Conservation (phyloP, 768 basidiomycete genomes). For the Bullera alba region DNA sequence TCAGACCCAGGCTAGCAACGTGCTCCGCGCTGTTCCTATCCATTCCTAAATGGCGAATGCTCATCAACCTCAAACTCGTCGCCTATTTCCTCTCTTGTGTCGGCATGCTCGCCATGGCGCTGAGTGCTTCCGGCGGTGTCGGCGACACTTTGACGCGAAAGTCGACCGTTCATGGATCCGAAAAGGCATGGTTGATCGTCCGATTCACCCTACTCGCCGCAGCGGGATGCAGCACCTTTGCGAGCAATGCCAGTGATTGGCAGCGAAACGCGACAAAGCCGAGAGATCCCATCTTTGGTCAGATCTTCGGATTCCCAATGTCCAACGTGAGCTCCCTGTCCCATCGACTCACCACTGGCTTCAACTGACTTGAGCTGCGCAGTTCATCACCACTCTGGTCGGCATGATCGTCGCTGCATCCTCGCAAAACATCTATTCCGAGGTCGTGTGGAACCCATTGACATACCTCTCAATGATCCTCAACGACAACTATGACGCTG, state of each 20-base stretch:
- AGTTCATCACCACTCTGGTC: conserved; percentile 25
- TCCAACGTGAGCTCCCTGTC: conserved; percentile 17
- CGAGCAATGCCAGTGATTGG: conserved; percentile 34
- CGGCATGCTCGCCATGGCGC: conserved; percentile 24
- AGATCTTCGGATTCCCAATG: conserved; percentile 36
- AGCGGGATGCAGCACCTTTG: conserved; percentile 34
- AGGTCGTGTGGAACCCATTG: conserved; percentile 34
- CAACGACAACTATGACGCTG: conserved; percentile 30
- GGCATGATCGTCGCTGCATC: conserved; percentile 34
- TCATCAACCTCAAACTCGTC: conserved; percentile 24
- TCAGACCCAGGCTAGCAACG: conserved; percentile 5
- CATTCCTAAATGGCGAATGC: conserved; percentile 22
- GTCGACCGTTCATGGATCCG: conserved; percentile 12
- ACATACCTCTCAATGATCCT: conserved; percentile 29
- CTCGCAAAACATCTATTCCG: conserved; percentile 16
- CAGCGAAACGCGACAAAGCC: conserved; percentile 25
- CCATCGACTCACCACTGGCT: no score
- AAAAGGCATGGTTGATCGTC: conserved; percentile 26
- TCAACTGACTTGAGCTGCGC: background rate
- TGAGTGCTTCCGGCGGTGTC: conserved; percentile 13
- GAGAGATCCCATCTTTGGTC: conserved; percentile 29
- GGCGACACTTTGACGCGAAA: conserved; percentile 13
- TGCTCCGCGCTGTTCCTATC: conserved; percentile 6
- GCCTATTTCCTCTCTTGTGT: conserved; percentile 18
- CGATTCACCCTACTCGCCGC: conserved; percentile 26